Evolutionary conservation across 257 asterid species (phyloP).

Genomic region (Apocynum venetum): DNA sequence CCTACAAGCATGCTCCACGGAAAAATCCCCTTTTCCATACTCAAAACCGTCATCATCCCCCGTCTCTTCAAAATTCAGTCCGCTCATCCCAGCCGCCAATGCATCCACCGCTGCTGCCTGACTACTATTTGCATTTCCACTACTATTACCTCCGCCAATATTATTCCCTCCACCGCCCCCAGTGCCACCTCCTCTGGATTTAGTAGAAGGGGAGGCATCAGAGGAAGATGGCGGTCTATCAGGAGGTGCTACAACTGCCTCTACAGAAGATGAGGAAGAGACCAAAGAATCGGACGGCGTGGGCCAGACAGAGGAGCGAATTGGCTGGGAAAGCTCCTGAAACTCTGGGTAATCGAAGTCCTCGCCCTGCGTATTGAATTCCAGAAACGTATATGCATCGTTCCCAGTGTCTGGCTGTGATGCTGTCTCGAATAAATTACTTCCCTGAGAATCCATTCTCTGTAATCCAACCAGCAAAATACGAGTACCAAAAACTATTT

Average conservation of each 20-base stretch:
- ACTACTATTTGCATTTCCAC: slow-evolving; percentile 33
- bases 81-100: slow-evolving; percentile 89
- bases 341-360: slow-evolving; percentile 92
- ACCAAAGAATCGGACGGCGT: slow-evolving; percentile 65
- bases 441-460: slow-evolving; percentile 71
- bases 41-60: slow-evolving; percentile 91
- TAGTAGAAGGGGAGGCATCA: slow-evolving; percentile 53
- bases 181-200: slow-evolving; percentile 38
- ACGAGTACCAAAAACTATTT: background rate
- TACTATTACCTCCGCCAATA: slow-evolving; percentile 24
- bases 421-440: slow-evolving; percentile 81
- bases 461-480: background rate
- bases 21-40: slow-evolving; percentile 79
- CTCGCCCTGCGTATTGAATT: slow-evolving; percentile 89
- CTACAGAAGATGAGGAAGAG: slow-evolving; percentile 14
- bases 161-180: slow-evolving; percentile 34
- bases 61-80: slow-evolving; percentile 86
- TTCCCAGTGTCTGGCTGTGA: slow-evolving; percentile 94
- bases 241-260: slow-evolving; percentile 21
- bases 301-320: slow-evolving; percentile 75
- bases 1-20: slow-evolving; percentile 84
- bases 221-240: slow-evolving; percentile 52
- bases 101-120: slow-evolving; percentile 84
- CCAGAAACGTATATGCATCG: slow-evolving; percentile 88
- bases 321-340: slow-evolving; percentile 89